phyloP scores from a whole-genome alignment of 208 protist species.

The Trypanosoma scelopori region DNA sequence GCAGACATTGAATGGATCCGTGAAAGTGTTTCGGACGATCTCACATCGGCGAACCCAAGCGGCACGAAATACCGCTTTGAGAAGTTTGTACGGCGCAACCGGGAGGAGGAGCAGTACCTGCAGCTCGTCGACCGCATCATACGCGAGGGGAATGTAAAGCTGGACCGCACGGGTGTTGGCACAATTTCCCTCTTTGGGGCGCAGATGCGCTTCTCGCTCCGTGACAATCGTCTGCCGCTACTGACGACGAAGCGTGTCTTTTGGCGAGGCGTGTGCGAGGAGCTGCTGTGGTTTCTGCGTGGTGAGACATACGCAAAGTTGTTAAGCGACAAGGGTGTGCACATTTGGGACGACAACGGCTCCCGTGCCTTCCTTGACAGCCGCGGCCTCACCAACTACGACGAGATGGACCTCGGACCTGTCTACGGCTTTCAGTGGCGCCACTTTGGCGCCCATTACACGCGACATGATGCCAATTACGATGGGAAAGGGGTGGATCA shows the following conservation, averaged over 20 bases:
- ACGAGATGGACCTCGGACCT: slow-evolving; percentile 97
- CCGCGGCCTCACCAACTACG: slow-evolving; percentile 88
- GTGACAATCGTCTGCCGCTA: slow-evolving; percentile 93
- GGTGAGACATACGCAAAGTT: slow-evolving; percentile 95
- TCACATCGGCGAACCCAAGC: slow-evolving; percentile 29
- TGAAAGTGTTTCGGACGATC: slow-evolving; percentile 36
- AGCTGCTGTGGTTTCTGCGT: slow-evolving; percentile 98
- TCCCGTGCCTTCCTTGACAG: slow-evolving; percentile 95
- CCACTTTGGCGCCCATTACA: slow-evolving; percentile 97
- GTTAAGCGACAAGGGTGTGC: slow-evolving; percentile 89
- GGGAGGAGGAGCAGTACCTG: slow-evolving; percentile 94
- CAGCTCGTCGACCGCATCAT: slow-evolving; percentile 86
- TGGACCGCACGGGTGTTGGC: slow-evolving; percentile 96
- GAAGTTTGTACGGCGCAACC: slow-evolving; percentile 80
- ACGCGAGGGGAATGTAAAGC: slow-evolving; percentile 64
- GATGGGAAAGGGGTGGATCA: slow-evolving; percentile 96
- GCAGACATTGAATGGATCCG: slow-evolving; percentile 35
- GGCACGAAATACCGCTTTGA: slow-evolving; percentile 56
- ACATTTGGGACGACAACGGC: slow-evolving; percentile 99
- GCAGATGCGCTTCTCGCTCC: slow-evolving; percentile 96
- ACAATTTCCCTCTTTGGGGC: slow-evolving; percentile 95
- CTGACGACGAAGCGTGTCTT: slow-evolving; percentile 99
- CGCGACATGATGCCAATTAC: slow-evolving; percentile 82
- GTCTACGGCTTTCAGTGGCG: slow-evolving; percentile 99
- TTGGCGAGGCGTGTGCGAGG: slow-evolving; percentile 96